Evolutionary conservation across 2,329 filamentous ascomycete species (phyloP).

Genomic region (Rhexocercosporidium sp.): DNA sequence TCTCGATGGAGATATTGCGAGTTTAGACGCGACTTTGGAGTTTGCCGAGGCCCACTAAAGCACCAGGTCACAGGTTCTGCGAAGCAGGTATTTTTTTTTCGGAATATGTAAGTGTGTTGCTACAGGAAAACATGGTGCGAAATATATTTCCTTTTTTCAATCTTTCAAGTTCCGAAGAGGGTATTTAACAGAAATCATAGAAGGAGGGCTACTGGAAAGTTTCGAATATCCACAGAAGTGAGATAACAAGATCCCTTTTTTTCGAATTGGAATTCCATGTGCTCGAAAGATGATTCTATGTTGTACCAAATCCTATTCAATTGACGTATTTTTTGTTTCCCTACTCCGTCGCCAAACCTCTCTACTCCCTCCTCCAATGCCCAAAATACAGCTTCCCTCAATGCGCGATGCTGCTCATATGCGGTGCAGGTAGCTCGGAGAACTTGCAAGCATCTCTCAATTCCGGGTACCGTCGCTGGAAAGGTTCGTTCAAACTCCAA

Average conservation of each 20-base stretch:
- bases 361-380: background rate
- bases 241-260: too few relatives aligned
- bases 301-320: background rate
- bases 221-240: too few relatives aligned
- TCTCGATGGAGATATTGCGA: background rate
- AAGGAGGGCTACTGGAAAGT: too few relatives aligned
- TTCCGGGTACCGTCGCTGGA: conserved; percentile 36
- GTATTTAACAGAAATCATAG: too few relatives aligned
- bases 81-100: too few relatives aligned
- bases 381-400: background rate
- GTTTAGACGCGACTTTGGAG: background rate
- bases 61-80: conserved; percentile 2
- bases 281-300: too few relatives aligned
- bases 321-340: background rate
- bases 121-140: too few relatives aligned
- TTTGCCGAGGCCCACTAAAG: background rate
- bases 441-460: conserved; percentile 30
- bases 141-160: too few relatives aligned
- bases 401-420: conserved; percentile 8
- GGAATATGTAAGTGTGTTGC: too few relatives aligned
- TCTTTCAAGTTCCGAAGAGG: too few relatives aligned
- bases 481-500: conserved; percentile 37
- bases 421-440: conserved; percentile 7
- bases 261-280: too few relatives aligned
- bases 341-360: background rate